Evolutionary conservation across 768 basidiomycete species (phyloP).

Genomic region (Tricholoma furcatifolium): DNA sequence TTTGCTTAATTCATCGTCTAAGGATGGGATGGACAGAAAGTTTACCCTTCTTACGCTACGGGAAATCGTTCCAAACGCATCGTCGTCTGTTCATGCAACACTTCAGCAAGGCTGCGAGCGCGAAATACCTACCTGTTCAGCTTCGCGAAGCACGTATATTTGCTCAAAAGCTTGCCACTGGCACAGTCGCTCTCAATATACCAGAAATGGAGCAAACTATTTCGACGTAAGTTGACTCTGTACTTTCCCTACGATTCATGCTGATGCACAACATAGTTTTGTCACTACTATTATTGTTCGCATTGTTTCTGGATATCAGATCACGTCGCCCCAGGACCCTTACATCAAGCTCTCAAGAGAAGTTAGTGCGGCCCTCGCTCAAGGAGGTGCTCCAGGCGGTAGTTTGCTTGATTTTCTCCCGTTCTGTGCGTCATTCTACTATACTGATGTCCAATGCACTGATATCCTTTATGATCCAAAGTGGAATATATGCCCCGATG

Average conservation of each 20-base stretch:
- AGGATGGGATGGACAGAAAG: constrained; percentile 9
- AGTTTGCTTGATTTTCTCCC: constrained; percentile 18
- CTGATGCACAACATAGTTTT: constrained; percentile 8
- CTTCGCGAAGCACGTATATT: constrained; percentile 4
- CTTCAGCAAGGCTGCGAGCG: background rate
- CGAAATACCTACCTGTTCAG: constrained; percentile 1
- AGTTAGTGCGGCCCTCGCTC: background rate
- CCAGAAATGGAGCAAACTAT: background rate
- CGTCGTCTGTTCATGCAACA: constrained; percentile 7
- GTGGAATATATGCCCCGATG: constrained; percentile 15
- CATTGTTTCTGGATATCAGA: constrained; percentile 17
- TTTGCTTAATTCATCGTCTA: background rate
- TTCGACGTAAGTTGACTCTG: background rate
- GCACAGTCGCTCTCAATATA: background rate
- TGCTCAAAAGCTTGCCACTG: background rate
- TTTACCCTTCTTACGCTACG: constrained; percentile 9
- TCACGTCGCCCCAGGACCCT: constrained; percentile 13
- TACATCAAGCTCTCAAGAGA: constrained; percentile 11
- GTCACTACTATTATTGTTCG: constrained; percentile 13
- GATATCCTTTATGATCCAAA: background rate
- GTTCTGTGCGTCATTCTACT: constrained; percentile 6
- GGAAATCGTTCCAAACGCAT: constrained; percentile 3
- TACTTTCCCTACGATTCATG: background rate
- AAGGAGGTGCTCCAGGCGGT: constrained; percentile 7
- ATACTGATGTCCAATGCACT: background rate